Conservation (phyloP, 1,284 basidiomycete genomes). For the Abortiporus biennis region DNA sequence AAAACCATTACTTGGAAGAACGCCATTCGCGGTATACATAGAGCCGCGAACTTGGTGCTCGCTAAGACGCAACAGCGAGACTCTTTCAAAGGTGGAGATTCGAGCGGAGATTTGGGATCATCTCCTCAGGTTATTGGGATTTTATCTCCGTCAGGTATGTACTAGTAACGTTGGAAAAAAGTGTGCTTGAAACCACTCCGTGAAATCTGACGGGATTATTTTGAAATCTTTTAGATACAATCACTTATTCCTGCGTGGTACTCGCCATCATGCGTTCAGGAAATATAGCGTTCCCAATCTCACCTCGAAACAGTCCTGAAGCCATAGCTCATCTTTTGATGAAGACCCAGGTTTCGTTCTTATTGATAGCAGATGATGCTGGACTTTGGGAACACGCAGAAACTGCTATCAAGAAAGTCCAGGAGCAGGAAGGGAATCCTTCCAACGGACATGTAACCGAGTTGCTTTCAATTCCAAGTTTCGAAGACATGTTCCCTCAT, state of each 20-base stretch:
- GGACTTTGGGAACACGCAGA: conserved; percentile 17
- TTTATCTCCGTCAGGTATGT: too few species aligned
- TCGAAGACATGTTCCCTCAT: conserved; percentile 12
- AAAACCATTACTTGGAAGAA: too few species aligned
- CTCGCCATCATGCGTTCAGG: conserved; percentile 26
- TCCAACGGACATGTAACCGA: not conserved
- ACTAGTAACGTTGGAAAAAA: too few species aligned
- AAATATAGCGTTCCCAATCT: conserved; percentile 18
- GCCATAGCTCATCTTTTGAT: conserved; percentile 17
- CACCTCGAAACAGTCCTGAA: conserved; percentile 14
- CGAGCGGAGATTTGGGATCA: too few species aligned
- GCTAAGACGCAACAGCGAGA: too few species aligned
- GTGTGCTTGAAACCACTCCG: too few species aligned
- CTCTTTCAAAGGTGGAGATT: too few species aligned
- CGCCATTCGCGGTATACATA: too few species aligned
- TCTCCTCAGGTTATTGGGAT: too few species aligned
- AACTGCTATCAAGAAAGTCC: conserved; percentile 8
- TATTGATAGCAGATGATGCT: conserved; percentile 24
- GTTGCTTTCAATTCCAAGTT: conserved; percentile 10
- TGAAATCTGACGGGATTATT: too few species aligned
- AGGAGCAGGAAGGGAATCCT: too few species aligned
- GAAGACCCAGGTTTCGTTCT: conserved; percentile 12
- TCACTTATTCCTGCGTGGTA: conserved; percentile 24
- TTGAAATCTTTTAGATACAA: conserved; percentile 25
- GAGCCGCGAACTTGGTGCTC: too few species aligned